These are phyloP conservation scores for Cystobasidium sp. DNA, from an alignment of 1,284 basidiomycete genomes.

Conservation along the genomic window DNA sequence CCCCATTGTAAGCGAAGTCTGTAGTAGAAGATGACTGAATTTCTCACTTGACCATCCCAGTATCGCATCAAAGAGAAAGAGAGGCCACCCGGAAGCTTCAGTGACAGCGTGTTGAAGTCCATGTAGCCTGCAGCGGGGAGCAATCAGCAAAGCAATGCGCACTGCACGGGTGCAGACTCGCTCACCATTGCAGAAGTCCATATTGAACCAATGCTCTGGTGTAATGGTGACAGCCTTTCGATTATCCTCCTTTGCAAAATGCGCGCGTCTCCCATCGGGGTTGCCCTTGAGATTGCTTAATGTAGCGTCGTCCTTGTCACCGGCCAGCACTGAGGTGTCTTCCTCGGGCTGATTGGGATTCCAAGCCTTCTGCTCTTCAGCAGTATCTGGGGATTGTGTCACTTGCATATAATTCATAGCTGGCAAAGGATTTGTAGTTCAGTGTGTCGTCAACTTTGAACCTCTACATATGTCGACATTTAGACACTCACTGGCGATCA, in stretches of 20 bases:
- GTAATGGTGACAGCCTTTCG: slow-evolving; percentile 33
- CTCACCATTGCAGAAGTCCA: slow-evolving; percentile 47
- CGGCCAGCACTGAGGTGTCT: slow-evolving; percentile 42
- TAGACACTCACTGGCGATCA: slow-evolving; percentile 47
- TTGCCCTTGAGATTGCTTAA: slow-evolving; percentile 64
- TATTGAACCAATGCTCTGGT: slow-evolving; percentile 34
- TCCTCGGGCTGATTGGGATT: slow-evolving; percentile 44
- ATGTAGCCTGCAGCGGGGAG: slow-evolving; percentile 30
- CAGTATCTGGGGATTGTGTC: neutral
- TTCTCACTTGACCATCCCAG: slow-evolving; percentile 44
- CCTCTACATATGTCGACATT: neutral
- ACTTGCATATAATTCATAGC: slow-evolving; percentile 34
- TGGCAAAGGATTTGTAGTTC: neutral
- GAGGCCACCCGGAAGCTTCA: slow-evolving; percentile 43
- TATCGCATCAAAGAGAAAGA: slow-evolving; percentile 28
- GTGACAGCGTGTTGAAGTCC: slow-evolving; percentile 48
- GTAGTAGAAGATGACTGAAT: neutral
- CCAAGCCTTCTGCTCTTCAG: slow-evolving; percentile 30
- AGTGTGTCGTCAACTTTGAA: neutral
- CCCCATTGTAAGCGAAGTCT: neutral
- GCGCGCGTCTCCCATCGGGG: slow-evolving; percentile 45
- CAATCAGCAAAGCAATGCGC: neutral
- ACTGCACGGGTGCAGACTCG: neutral
- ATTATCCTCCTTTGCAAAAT: slow-evolving; percentile 43
- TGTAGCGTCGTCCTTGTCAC: slow-evolving; percentile 65